Percentiles rank a stretch among this genome's conserved stretches.
Conservation (phyloP, 768 basidiomycete genomes). For the Holtermannia corniformis region DNA sequence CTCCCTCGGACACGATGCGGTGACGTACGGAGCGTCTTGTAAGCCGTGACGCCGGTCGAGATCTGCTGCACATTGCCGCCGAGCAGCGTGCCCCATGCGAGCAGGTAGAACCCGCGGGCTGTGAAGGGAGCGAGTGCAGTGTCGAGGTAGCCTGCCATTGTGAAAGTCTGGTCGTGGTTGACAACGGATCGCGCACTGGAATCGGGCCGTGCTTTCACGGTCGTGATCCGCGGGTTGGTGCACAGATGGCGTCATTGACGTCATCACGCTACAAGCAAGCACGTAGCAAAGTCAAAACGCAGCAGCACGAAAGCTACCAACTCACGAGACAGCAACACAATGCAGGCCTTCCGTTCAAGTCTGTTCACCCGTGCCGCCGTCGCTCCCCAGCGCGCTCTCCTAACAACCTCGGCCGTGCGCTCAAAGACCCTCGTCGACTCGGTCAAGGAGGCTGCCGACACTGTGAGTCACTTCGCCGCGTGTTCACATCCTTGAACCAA, state of each 20-base stretch:
- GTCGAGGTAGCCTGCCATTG: slow-evolving; percentile 14
- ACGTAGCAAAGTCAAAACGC: neutral
- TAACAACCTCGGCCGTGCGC: slow-evolving; percentile 14
- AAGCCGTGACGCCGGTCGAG: neutral
- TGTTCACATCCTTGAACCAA: too few species aligned
- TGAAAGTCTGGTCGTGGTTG: too few species aligned
- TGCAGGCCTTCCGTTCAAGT: slow-evolving; percentile 16
- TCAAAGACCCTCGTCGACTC: slow-evolving; percentile 18
- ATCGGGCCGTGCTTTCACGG: too few species aligned
- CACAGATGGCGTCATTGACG: too few species aligned
- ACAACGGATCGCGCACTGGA: too few species aligned
- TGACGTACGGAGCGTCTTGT: neutral
- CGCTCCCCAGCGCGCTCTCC: too few species aligned
- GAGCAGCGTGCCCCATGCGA: slow-evolving; percentile 34
- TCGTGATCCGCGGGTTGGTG: too few species aligned
- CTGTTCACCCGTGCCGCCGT: slow-evolving; percentile 2
- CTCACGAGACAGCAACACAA: slow-evolving; percentile 8
- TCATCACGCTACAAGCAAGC: too few species aligned
- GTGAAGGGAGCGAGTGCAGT: slow-evolving; percentile 34
- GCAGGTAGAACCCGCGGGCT: slow-evolving; percentile 34
- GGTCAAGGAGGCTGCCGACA: slow-evolving; percentile 29
- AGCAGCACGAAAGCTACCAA: too few species aligned
- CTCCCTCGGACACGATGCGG: neutral
- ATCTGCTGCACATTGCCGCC: slow-evolving; percentile 32
- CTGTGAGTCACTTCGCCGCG: slow-evolving; percentile 26